These are phyloP conservation scores for Fusarium sublunatum DNA, from an alignment of 2,329 filamentous ascomycete species.

Conservation along the genomic window DNA sequence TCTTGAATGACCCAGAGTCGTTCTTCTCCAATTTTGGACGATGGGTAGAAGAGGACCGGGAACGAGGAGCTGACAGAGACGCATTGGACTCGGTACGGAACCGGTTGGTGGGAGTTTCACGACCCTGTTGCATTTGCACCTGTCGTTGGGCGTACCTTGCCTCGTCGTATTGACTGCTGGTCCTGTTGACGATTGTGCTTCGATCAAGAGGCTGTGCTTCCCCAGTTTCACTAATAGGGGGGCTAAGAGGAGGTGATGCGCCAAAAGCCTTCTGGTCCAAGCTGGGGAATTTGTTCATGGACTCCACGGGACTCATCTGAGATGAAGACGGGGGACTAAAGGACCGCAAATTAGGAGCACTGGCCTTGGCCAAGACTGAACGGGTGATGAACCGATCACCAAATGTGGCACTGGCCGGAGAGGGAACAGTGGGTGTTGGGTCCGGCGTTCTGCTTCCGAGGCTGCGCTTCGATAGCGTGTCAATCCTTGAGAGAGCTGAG, in stretches of 20 bases:
- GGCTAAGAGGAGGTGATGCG: slow-evolving; percentile 56
- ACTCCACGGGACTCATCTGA: slow-evolving; percentile 54
- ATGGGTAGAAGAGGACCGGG: slow-evolving; percentile 60
- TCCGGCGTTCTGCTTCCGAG: slow-evolving; percentile 64
- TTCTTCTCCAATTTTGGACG: slow-evolving; percentile 50
- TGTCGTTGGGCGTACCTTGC: slow-evolving; percentile 85
- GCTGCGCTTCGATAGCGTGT: slow-evolving; percentile 76
- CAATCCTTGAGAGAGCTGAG: slow-evolving; percentile 80
- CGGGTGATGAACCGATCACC: slow-evolving; percentile 61
- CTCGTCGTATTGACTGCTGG: slow-evolving; percentile 83
- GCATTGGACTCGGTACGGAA: slow-evolving; percentile 59
- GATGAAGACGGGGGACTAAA: slow-evolving; percentile 62
- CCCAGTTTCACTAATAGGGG: slow-evolving; percentile 76
- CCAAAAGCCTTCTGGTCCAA: slow-evolving; percentile 51
- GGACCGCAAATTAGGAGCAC: slow-evolving; percentile 75
- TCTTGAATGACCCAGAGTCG: slow-evolving; percentile 45
- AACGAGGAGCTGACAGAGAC: slow-evolving; percentile 55
- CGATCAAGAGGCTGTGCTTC: slow-evolving; percentile 76
- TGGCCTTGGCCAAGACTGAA: slow-evolving; percentile 65
- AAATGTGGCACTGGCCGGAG: slow-evolving; percentile 58
- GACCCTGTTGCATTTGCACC: slow-evolving; percentile 80
- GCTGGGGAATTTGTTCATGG: slow-evolving; percentile 52
- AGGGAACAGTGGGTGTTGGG: slow-evolving; percentile 56
- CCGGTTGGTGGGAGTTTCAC: slow-evolving; percentile 68
- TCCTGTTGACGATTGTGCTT: slow-evolving; percentile 78